These are phyloP conservation scores for Chrysoporthe puriensis DNA, from an alignment of 2,329 filamentous ascomycete genomes.

Conservation along the genomic window DNA sequence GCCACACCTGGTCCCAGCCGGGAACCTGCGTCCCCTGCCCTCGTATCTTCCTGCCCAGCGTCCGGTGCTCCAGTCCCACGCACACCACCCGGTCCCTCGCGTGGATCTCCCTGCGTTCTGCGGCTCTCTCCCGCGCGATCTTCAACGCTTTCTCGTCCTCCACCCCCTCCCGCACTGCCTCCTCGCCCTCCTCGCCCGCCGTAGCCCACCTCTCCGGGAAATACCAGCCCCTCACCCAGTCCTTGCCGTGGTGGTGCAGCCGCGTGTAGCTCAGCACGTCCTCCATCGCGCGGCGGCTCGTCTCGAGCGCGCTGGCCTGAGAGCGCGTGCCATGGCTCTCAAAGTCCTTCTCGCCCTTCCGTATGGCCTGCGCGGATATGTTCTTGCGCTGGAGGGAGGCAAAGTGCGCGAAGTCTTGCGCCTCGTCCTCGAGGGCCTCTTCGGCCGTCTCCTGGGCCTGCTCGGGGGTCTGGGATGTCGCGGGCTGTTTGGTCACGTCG, in stretches of 20 bases:
- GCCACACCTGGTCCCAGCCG: conserved; percentile 71
- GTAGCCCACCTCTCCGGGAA: conserved; percentile 63
- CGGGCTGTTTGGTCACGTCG: conserved; percentile 29
- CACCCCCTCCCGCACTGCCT: conserved; percentile 21
- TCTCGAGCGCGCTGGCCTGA: conserved; percentile 77
- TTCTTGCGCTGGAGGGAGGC: conserved; percentile 54
- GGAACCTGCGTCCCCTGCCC: conserved; percentile 57
- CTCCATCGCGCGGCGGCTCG: conserved; percentile 86
- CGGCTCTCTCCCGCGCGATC: conserved; percentile 21
- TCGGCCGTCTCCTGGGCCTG: conserved; percentile 47
- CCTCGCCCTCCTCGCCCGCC: conserved; percentile 30
- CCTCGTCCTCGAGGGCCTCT: conserved; percentile 73
- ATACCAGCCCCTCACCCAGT: conserved; percentile 72
- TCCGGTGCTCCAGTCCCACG: conserved; percentile 70
- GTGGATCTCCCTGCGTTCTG: conserved; percentile 34
- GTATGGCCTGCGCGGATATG: conserved; percentile 68
- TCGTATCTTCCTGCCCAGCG: conserved; percentile 70
- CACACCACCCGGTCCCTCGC: conserved; percentile 61
- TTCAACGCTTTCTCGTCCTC: conserved; percentile 42
- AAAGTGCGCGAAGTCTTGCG: conserved; percentile 84
- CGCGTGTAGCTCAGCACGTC: conserved; percentile 80
- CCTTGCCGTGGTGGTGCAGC: conserved; percentile 66
- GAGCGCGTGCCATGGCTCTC: conserved; percentile 86
- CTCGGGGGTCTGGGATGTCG: conserved; percentile 35
- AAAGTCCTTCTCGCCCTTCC: conserved; percentile 96